A percentile compares a stretch with the other conserved stretches of the same genome.
Conservation (phyloP, 2,329 filamentous ascomycete genomes). For the Nigrograna mackinnonii region DNA sequence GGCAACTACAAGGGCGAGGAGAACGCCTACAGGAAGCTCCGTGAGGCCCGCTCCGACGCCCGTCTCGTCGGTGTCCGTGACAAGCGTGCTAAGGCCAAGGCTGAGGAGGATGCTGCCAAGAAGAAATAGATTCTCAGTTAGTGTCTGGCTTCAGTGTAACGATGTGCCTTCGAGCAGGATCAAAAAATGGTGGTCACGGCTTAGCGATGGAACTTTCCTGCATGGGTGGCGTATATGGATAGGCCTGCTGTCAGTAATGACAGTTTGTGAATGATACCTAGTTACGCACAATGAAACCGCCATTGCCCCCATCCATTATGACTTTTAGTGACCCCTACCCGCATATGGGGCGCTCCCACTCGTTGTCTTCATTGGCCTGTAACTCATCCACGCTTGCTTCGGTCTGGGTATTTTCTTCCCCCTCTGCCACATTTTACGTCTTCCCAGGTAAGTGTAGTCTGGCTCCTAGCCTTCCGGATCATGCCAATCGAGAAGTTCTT, state of each 20-base stretch:
- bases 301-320: slow-evolving; percentile 23
- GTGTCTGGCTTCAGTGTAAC: slow-evolving; percentile 22
- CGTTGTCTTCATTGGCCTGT: too few relatives aligned
- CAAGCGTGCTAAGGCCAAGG: slow-evolving; percentile 91
- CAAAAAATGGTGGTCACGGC: slow-evolving; percentile 35
- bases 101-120: slow-evolving; percentile 74
- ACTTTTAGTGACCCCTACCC: background rate
- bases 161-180: slow-evolving; percentile 29
- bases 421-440: background rate
- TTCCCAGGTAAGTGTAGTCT: too few relatives aligned
- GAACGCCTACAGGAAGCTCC: slow-evolving; percentile 84
- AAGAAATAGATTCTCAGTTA: slow-evolving; percentile 71
- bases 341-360: too few relatives aligned
- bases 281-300: slow-evolving; percentile 36
- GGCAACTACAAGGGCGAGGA: slow-evolving; percentile 72
- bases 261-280: slow-evolving; percentile 43
- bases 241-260: slow-evolving; percentile 32
- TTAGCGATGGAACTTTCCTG: slow-evolving; percentile 33
- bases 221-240: slow-evolving; percentile 44
- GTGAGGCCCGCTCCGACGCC: slow-evolving; percentile 80
- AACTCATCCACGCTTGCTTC: too few relatives aligned
- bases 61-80: slow-evolving; percentile 82
- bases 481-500: slow-evolving; percentile 37
- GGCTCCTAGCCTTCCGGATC: background rate
- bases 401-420: too few relatives aligned